A percentile compares a stretch with the other conserved stretches of the same genome.
These are phyloP conservation scores for Camillea tinctor DNA, from an alignment of 2,329 filamentous ascomycete species.

Conservation along the genomic window DNA sequence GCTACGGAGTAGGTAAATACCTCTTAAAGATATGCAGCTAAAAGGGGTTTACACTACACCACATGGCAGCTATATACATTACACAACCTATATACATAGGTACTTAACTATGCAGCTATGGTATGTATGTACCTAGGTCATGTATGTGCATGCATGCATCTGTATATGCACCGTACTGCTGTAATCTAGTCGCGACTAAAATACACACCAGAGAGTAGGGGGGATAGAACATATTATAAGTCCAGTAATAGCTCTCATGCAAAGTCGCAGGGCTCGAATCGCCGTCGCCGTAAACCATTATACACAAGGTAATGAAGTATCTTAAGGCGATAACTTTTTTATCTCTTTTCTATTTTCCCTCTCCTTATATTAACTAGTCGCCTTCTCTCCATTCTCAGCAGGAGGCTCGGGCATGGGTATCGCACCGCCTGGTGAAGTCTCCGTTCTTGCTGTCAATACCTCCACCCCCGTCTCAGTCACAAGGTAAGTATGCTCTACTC, in stretches of 20 bases:
- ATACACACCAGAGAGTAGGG: background rate
- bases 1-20: too few relatives aligned
- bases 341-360: too few relatives aligned
- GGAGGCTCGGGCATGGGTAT: constrained; percentile 60
- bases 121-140: too few relatives aligned
- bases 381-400: constrained; percentile 19
- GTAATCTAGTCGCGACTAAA: too few relatives aligned
- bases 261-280: background rate
- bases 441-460: constrained; percentile 71
- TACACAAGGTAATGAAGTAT: background rate
- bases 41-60: background rate
- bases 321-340: background rate
- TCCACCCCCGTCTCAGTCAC: constrained; percentile 85
- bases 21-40: background rate
- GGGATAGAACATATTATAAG: background rate
- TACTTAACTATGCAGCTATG: background rate
- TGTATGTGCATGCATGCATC: too few relatives aligned
- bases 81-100: background rate
- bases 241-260: background rate
- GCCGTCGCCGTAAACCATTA: background rate
- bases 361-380: too few relatives aligned
- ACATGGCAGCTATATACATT: background rate
- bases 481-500: constrained; percentile 73
- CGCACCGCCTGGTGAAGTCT: constrained; percentile 74
- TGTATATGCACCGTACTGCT: too few relatives aligned